These are phyloP conservation scores for Flaveria trinervia DNA, from an alignment of 129 eudicot species.

Conservation along the genomic window DNA sequence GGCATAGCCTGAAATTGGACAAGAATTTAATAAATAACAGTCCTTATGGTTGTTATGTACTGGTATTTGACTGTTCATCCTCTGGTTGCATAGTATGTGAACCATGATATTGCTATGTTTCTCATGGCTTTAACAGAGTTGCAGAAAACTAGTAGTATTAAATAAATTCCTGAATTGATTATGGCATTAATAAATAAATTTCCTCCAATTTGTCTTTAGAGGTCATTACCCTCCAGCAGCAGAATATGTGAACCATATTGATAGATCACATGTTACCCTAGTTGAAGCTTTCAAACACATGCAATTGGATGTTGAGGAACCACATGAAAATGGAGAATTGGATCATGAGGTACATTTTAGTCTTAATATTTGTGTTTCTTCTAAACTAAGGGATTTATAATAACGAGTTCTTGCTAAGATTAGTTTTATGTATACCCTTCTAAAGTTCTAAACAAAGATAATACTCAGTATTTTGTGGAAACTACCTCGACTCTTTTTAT, in stretches of 20 bases:
- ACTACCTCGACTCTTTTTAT: too few species aligned
- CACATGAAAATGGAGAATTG: conserved; percentile 77
- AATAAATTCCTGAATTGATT: not conserved
- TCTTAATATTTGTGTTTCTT: not conserved
- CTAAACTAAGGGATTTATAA: not conserved
- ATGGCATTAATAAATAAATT: not conserved
- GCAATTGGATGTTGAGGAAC: conserved; percentile 73
- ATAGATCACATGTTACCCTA: conserved; percentile 67
- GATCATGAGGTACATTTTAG: conserved; percentile 59
- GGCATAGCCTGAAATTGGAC: conserved; percentile 9
- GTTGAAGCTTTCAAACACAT: conserved; percentile 82
- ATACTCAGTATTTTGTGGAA: too few species aligned
- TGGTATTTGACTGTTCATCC: not conserved
- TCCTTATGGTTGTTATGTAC: not conserved
- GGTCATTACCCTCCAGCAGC: conserved; percentile 74
- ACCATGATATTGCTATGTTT: not conserved
- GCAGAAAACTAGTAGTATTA: not conserved
- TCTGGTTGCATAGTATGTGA: not conserved
- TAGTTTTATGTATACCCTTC: too few species aligned
- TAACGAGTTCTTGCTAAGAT: not conserved
- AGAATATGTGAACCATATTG: conserved; percentile 70
- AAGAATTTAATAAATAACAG: not conserved
- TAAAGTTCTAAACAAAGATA: not conserved
- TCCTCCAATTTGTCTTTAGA: conserved; percentile 45
- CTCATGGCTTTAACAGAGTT: too few species aligned